These are phyloP conservation scores for Plasmodium knowlesi DNA, from an alignment of 169 alveolate species.

Conservation along the genomic window DNA sequence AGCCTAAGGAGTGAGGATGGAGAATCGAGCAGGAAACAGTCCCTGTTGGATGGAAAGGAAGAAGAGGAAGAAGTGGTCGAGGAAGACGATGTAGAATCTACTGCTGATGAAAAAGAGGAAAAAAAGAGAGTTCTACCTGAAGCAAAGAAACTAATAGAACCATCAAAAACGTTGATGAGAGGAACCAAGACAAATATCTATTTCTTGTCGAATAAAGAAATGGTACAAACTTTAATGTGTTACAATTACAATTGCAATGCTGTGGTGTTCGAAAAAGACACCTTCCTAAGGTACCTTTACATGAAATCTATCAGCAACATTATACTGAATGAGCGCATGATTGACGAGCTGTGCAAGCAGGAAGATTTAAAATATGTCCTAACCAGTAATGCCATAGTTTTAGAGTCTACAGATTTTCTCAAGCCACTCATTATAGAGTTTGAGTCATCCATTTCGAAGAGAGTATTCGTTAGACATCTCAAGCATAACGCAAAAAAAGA, in stretches of 20 bases:
- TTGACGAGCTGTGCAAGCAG: conserved; percentile 27
- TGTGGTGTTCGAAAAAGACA: conserved; percentile 49
- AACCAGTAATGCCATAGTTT: conserved; percentile 50
- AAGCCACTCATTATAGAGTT: conserved; percentile 58
- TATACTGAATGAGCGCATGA: conserved; percentile 62
- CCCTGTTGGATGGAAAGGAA: not conserved
- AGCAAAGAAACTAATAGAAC: conserved; percentile 22
- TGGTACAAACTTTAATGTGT: conserved; percentile 31
- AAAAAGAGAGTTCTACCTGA: conserved; percentile 3
- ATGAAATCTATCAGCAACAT: conserved; percentile 41
- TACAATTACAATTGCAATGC: conserved; percentile 58
- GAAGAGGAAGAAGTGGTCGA: not conserved
- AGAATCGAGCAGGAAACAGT: not conserved
- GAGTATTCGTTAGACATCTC: conserved; percentile 37
- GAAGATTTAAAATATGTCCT: conserved; percentile 40
- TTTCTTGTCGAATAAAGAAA: conserved; percentile 50
- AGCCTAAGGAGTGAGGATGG: not conserved
- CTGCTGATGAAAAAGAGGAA: not conserved
- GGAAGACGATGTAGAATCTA: not conserved
- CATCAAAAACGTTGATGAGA: conserved; percentile 63
- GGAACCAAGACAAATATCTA: conserved; percentile 55
- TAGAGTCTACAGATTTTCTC: conserved; percentile 59
- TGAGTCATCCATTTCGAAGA: conserved; percentile 34
- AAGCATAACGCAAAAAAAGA: conserved; percentile 10
- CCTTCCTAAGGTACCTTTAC: conserved; percentile 34